Evolutionary conservation across 1,284 basidiomycete species (phyloP).

Genomic region (Meira nashicola): DNA sequence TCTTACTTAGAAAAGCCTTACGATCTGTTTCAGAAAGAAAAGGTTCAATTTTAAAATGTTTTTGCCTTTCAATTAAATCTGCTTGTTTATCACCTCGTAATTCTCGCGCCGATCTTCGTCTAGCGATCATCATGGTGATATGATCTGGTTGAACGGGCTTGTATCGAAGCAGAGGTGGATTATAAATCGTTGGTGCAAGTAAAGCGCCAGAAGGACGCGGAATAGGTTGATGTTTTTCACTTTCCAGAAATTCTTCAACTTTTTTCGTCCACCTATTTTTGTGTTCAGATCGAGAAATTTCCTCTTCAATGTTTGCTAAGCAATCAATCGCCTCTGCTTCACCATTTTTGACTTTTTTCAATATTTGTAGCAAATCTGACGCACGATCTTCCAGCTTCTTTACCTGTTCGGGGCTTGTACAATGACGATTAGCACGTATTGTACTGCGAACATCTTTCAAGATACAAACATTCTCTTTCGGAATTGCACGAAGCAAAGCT

Average conservation of each 20-base stretch:
- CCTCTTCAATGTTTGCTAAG: background rate
- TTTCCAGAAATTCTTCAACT: background rate
- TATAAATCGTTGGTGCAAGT: constrained; percentile 38
- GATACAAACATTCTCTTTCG: constrained; percentile 13
- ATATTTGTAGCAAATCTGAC: background rate
- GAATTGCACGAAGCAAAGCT: constrained; percentile 25
- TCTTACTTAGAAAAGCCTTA: background rate
- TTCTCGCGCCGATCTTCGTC: constrained; percentile 27
- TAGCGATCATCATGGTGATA: constrained; percentile 48
- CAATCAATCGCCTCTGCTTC: background rate
- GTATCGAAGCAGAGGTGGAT: constrained; percentile 45
- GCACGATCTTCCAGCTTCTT: constrained; percentile 3
- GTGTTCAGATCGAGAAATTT: background rate
- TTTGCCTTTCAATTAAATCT: constrained; percentile 24
- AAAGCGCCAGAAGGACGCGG: constrained; percentile 42
- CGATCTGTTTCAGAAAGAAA: background rate
- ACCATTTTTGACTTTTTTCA: background rate
- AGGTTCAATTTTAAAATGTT: background rate
- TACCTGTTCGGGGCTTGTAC: constrained; percentile 10
- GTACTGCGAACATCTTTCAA: constrained; percentile 13
- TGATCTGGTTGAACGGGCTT: constrained; percentile 41
- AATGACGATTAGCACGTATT: background rate
- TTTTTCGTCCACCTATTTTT: background rate
- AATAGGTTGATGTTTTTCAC: constrained; percentile 18
- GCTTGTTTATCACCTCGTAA: constrained; percentile 21